A percentile compares a stretch with the other conserved stretches of the same genome.
These are phyloP conservation scores for Metschnikowia sp. DNA, from an alignment of 805 yeast species.

Conservation along the genomic window DNA sequence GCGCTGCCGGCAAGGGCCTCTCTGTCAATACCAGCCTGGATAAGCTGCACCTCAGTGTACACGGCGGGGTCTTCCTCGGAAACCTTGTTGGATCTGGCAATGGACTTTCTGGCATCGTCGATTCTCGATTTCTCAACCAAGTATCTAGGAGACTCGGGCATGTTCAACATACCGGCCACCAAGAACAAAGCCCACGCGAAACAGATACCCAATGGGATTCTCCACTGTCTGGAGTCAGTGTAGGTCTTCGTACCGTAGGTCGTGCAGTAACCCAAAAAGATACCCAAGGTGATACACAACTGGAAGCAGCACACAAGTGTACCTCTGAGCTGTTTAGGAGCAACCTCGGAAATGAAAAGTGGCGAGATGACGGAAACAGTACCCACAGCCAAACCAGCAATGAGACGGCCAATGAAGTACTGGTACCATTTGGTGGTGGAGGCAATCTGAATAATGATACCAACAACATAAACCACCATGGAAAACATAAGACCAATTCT, in stretches of 20 bases:
- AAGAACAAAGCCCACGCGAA: slow-evolving; percentile 46
- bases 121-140: slow-evolving; percentile 47
- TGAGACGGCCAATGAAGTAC: slow-evolving; percentile 52
- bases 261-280: slow-evolving; percentile 66
- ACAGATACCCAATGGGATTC: slow-evolving; percentile 58
- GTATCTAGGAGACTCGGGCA: slow-evolving; percentile 72
- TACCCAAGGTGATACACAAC: slow-evolving; percentile 67
- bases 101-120: slow-evolving; percentile 52
- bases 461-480: slow-evolving; percentile 56
- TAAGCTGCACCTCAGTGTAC: slow-evolving; percentile 48
- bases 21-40: slow-evolving; percentile 59
- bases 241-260: slow-evolving; percentile 60
- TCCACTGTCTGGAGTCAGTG: slow-evolving; percentile 56
- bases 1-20: slow-evolving; percentile 64
- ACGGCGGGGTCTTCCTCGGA: slow-evolving; percentile 52
- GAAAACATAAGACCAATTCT: slow-evolving; percentile 52
- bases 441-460: slow-evolving; percentile 58
- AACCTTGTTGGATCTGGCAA: slow-evolving; percentile 58
- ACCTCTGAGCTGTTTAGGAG: slow-evolving; percentile 72
- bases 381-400: slow-evolving; percentile 71
- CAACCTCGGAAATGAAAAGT: slow-evolving; percentile 61
- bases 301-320: slow-evolving; percentile 68
- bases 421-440: slow-evolving; percentile 60
- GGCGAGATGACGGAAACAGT: slow-evolving; percentile 67
- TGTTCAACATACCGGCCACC: slow-evolving; percentile 49